phyloP scores from a whole-genome alignment of 1,139 yeast species.

The Yamadazyma atlantica region DNA sequence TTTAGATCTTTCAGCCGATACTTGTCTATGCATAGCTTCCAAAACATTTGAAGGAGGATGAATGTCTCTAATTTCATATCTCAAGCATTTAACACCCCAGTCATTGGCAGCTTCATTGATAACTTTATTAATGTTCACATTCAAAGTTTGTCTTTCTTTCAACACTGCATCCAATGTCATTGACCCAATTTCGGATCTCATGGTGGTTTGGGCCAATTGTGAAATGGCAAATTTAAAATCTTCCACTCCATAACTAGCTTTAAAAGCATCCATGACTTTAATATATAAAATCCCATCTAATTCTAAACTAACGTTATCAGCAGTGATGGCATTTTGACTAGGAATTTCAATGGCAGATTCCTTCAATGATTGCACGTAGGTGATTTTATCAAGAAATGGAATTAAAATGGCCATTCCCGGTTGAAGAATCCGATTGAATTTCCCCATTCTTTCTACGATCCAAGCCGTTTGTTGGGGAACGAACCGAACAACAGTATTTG shows the following conservation, averaged over 20 bases:
- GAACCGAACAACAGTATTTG: slow-evolving; percentile 72
- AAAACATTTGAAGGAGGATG: slow-evolving; percentile 87
- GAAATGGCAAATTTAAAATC: slow-evolving; percentile 84
- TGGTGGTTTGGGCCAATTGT: slow-evolving; percentile 87
- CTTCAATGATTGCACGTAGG: slow-evolving; percentile 78
- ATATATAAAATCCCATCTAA: slow-evolving; percentile 83
- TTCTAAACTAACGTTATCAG: slow-evolving; percentile 82
- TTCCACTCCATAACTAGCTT: slow-evolving; percentile 87
- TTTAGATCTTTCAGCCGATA: slow-evolving; percentile 81
- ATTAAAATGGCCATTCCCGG: slow-evolving; percentile 77
- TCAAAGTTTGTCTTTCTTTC: slow-evolving; percentile 71
- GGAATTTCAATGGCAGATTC: slow-evolving; percentile 86
- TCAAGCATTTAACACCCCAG: slow-evolving; percentile 84
- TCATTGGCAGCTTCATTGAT: slow-evolving; percentile 82
- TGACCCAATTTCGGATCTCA: slow-evolving; percentile 87
- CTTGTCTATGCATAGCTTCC: slow-evolving; percentile 91
- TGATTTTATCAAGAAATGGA: slow-evolving; percentile 73
- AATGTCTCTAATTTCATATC: slow-evolving; percentile 86
- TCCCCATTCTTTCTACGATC: slow-evolving; percentile 92
- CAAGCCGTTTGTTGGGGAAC: slow-evolving; percentile 93
- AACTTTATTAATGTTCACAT: slow-evolving; percentile 70
- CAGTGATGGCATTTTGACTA: slow-evolving; percentile 79
- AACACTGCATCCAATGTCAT: slow-evolving; percentile 76
- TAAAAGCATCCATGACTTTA: slow-evolving; percentile 76
- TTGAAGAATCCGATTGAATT: slow-evolving; percentile 67